Evolutionary conservation across 1,284 basidiomycete species (phyloP).

Genomic region (Ceratobasidium sp.): DNA sequence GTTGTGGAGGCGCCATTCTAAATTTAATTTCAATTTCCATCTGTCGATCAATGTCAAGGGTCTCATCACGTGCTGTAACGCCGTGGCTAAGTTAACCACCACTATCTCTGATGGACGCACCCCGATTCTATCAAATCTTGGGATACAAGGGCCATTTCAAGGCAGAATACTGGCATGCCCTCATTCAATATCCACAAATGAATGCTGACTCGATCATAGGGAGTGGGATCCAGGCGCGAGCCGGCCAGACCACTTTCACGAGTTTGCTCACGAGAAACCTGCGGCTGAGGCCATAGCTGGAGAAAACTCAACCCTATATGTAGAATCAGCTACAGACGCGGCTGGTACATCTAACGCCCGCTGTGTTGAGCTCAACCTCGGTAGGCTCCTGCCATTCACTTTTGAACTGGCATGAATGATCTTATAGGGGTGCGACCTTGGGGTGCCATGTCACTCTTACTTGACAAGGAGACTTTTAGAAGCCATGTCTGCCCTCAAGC

Average conservation of each 20-base stretch:
- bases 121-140: constrained; percentile 16
- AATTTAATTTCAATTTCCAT: constrained; percentile 22
- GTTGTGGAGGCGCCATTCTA: constrained; percentile 40
- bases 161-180: neutral
- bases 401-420: neutral
- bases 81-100: constrained; percentile 8
- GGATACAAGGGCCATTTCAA: constrained; percentile 19
- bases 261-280: constrained; percentile 13
- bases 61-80: neutral
- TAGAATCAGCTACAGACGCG: neutral
- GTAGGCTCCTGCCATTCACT: neutral
- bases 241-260: neutral
- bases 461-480: neutral
- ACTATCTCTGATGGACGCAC: neutral
- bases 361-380: constrained; percentile 16
- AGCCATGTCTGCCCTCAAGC: neutral
- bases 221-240: neutral
- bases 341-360: neutral
- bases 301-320: neutral
- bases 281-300: constrained; percentile 22
- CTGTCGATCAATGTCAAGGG: neutral
- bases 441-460: constrained; percentile 22
- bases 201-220: neutral
- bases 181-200: neutral
- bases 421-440: neutral